Conservation (phyloP, 805 yeast species). For the Starmerella floricola region DNA sequence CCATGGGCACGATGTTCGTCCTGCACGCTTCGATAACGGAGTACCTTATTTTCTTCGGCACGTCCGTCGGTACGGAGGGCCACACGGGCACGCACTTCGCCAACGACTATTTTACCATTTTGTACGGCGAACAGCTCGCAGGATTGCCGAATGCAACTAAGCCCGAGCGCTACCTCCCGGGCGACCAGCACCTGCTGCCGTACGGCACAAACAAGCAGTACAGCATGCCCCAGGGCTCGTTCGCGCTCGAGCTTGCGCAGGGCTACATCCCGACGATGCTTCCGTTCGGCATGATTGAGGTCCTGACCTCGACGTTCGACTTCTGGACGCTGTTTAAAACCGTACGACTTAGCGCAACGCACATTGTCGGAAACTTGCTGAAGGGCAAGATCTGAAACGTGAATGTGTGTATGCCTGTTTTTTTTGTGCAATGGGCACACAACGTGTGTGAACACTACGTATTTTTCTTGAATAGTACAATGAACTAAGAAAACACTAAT, state of each 20-base stretch:
- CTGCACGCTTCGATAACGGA: slow-evolving; percentile 90
- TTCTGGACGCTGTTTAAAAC: slow-evolving; percentile 56
- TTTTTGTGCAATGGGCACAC: too few relatives aligned
- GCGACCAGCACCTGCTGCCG: slow-evolving; percentile 67
- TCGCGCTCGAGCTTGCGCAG: slow-evolving; percentile 91
- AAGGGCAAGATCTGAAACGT: slow-evolving; percentile 52
- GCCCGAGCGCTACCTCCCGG: slow-evolving; percentile 71
- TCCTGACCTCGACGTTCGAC: slow-evolving; percentile 71
- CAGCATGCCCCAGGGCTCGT: slow-evolving; percentile 66
- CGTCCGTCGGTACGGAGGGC: slow-evolving; percentile 91
- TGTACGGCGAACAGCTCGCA: slow-evolving; percentile 68
- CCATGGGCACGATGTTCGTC: slow-evolving; percentile 88
- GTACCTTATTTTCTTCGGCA: slow-evolving; percentile 84
- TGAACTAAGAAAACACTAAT: neutral
- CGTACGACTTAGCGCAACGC: slow-evolving; percentile 57
- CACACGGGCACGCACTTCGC: slow-evolving; percentile 94
- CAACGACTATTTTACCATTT: slow-evolving; percentile 91
- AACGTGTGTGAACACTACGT: neutral
- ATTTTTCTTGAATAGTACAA: neutral
- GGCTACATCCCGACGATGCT: slow-evolving; percentile 98
- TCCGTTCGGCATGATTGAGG: slow-evolving; percentile 85
- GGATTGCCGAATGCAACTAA: slow-evolving; percentile 49
- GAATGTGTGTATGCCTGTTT: neutral
- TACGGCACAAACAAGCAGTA: slow-evolving; percentile 77
- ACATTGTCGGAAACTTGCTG: slow-evolving; percentile 57